Evolutionary conservation across 108 stramenopile species (phyloP), one percentile per base, ranked within the genome.

Genomic region (Asterionellopsis glacialis): DNA sequence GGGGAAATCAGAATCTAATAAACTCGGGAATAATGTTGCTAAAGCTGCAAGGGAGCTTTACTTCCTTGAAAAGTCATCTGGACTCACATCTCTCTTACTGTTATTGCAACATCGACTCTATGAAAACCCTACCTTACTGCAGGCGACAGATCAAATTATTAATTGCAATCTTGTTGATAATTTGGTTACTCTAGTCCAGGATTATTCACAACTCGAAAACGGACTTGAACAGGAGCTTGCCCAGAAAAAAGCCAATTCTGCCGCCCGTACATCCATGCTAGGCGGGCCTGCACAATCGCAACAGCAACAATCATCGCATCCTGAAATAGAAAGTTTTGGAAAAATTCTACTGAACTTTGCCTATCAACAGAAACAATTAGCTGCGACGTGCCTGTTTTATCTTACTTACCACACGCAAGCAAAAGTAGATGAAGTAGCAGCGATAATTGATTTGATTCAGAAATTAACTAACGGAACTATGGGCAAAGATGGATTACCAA

Each of bases 351-450:
- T 67, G 66, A 63, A 60, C n/a, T 85, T 84, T 51, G 57, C 59
- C 9, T 69, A 63, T 13, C 59, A 80, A 61, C 78, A 86, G 58
- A 80, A 86, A n/a, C 83, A 89, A 19, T 58, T 80, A 22, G 88
- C 85, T 0, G 54, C 77, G 6, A 82, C 87, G 71, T 77, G 72
- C 44, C 61, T 93, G 0, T 87, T 87, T 55, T 88, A 74, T 51
- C 58, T 90, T 9, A 83, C 87, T 0, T 93, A 93, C 63, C 82
- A 88, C 50, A 86, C 86, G 1, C 88, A 93, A 68, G 58, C 84
- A 54, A 75, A 65, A 10, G 45, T 45, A 2, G 62, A 66, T 19
- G 91, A 93, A 69, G 75, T 86, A 14, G 68, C 59, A 12, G 52
- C 55, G 11, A 26, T 93, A 25, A 64, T 93, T 41, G 86, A 90